phyloP scores from a whole-genome alignment of 805 yeast species.

The Wickerhamomyces sydowiorum region DNA sequence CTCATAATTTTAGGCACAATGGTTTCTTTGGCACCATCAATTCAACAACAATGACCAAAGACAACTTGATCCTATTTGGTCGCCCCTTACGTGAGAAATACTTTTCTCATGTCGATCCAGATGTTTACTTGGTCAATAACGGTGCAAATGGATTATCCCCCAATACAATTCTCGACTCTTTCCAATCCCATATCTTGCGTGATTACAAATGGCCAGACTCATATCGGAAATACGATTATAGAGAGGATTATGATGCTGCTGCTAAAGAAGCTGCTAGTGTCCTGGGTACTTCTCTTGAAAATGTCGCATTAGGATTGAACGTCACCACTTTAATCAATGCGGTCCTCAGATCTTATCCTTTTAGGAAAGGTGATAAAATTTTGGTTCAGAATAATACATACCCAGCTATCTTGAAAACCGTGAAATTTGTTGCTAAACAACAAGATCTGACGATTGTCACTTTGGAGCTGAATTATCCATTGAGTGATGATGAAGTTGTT shows the following conservation, averaged over 20 bases:
- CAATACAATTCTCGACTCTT: slow-evolving; percentile 34
- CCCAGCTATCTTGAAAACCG: slow-evolving; percentile 6
- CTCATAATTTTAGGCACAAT: too few species aligned
- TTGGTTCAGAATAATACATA: slow-evolving; percentile 18
- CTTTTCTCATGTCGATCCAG: slow-evolving; percentile 35
- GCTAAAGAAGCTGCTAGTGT: slow-evolving; percentile 32
- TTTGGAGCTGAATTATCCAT: slow-evolving; percentile 38
- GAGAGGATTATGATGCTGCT: slow-evolving; percentile 24
- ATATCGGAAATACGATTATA: slow-evolving; percentile 27
- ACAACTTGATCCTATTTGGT: slow-evolving; percentile 32
- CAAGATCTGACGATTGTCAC: slow-evolving; percentile 30
- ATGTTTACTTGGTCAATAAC: slow-evolving; percentile 45
- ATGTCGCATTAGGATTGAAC: slow-evolving; percentile 45
- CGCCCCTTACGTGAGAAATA: slow-evolving; percentile 36
- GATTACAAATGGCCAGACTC: slow-evolving; percentile 39
- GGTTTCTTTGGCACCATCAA: too few species aligned
- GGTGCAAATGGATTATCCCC: slow-evolving; percentile 59
- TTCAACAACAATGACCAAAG: background rate
- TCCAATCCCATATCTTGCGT: slow-evolving; percentile 19
- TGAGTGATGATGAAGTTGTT: slow-evolving; percentile 35
- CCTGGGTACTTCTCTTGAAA: slow-evolving; percentile 38
- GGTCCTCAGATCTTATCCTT: slow-evolving; percentile 44
- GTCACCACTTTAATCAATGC: slow-evolving; percentile 54
- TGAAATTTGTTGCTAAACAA: slow-evolving; percentile 17
- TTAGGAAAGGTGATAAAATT: slow-evolving; percentile 39